Evolutionary conservation across 177 flowering plant genomes (phyloP), one percentile per base, ranked within the genome.

Genomic region (Telopea speciosissima): DNA sequence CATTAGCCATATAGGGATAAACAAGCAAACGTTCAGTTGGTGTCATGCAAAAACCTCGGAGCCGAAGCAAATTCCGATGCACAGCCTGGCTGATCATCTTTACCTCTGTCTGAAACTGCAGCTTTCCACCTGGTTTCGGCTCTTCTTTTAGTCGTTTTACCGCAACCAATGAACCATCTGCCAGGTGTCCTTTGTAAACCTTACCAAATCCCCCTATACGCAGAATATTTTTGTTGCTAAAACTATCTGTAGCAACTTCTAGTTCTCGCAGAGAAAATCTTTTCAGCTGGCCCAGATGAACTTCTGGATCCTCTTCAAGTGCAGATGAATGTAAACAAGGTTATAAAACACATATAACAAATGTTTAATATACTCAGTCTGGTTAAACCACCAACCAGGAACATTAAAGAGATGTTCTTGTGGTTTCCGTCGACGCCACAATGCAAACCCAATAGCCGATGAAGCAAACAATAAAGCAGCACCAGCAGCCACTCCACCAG

Each of bases 401-500:
- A 93, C 93, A 82, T 93, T 97, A 78, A 87, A 90, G 91, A 90
- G 91, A 80, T 84, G 84, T 62, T 87, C 97, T 70, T 86, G 87
- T 44, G 92, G 89, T 74, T 82, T 93, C 75, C 84, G 81, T 67
- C 88, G 31, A 36, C 89, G 81, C 87, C 88, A 91, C 79, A 73
- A 87, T 62, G 91, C 96, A 86, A 88, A 87, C 8, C 85, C 90
- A 75, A 93, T 84, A 56, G 97, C 96, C 72, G 96, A 96, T 40
- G 87, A 90, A 65, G 96, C 96, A 83, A 91, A 93, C 65, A 93
- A 82, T 78, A 93, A 78, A 65, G 93, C 98, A 69, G 97, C 98
- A 75, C 96, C 96, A 59, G 92, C 94, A 76, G 98, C 98, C 74
- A 91, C 97, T 68, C 90, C 96, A 69, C 96, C 98, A 69, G 97